Conservation (phyloP, 176 grass and related monocot species). For the Elaeis guineensis region DNA sequence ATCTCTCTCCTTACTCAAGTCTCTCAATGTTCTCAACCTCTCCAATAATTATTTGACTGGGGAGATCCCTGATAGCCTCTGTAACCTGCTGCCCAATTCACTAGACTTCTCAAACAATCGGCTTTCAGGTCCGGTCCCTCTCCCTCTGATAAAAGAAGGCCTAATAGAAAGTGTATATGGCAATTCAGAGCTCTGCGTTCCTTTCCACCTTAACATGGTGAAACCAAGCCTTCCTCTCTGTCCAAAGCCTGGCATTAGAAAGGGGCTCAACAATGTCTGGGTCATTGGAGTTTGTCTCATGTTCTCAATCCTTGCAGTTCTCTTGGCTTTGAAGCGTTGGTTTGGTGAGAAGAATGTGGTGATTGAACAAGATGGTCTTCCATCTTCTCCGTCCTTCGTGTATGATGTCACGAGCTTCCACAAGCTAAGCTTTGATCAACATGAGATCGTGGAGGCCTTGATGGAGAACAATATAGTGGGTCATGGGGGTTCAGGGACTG, state of each 20-base stretch:
- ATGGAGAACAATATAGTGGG: constrained; percentile 93
- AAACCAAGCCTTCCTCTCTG: constrained; percentile 52
- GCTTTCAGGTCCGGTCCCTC: constrained; percentile 62
- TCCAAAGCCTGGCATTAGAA: constrained; percentile 26
- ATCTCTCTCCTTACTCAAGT: constrained; percentile 38
- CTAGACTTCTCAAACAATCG: constrained; percentile 87
- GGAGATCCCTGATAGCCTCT: constrained; percentile 62
- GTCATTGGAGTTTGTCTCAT: constrained; percentile 36
- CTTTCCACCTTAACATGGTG: constrained; percentile 59
- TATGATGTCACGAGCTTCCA: constrained; percentile 94
- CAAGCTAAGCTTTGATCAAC: constrained; percentile 77
- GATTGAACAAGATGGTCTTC: constrained; percentile 40
- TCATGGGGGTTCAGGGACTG: constrained; percentile 66
- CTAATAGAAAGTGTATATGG: constrained; percentile 70
- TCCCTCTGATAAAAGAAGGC: constrained; percentile 64
- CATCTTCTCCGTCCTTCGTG: constrained; percentile 34
- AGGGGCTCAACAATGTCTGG: constrained; percentile 51
- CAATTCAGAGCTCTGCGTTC: constrained; percentile 70
- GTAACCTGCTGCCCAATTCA: constrained; percentile 73
- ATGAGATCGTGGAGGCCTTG: constrained; percentile 86
- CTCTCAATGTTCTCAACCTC: constrained; percentile 88
- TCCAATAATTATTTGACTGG: constrained; percentile 67
- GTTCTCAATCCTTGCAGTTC: constrained; percentile 24
- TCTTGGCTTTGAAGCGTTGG: constrained; percentile 39
- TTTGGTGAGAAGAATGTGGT: constrained; percentile 14